Conservation (phyloP, 805 yeast genomes). For the Saccharomyces mikatae region DNA sequence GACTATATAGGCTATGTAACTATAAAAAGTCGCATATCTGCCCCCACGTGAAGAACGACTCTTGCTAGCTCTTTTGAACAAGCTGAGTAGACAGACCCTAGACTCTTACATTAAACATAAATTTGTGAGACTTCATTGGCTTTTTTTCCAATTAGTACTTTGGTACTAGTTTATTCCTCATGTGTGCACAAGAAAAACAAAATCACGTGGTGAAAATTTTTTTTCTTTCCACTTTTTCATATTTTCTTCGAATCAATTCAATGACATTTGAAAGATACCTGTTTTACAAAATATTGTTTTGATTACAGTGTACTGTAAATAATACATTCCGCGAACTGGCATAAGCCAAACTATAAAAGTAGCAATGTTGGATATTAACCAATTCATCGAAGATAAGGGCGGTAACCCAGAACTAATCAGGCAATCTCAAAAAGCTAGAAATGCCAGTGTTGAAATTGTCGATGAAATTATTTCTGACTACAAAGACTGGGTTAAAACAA, state of each 20-base stretch:
- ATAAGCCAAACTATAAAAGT: not conserved
- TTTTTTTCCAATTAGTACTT: not conserved
- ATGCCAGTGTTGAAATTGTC: constrained; percentile 87
- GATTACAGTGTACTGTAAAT: not conserved
- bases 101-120: not conserved
- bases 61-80: not conserved
- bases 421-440: constrained; percentile 87
- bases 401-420: constrained; percentile 88
- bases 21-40: too few species aligned
- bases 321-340: not conserved
- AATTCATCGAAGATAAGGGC: constrained; percentile 92
- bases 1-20: too few species aligned
- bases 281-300: not conserved
- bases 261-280: not conserved
- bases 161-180: not conserved
- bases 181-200: not conserved
- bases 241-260: not conserved
- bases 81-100: not conserved
- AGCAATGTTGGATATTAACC: constrained; percentile 86
- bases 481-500: constrained; percentile 83
- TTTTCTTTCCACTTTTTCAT: not conserved
- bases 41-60: too few species aligned
- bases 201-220: not conserved
- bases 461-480: constrained; percentile 91
- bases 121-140: not conserved